Evolutionary conservation across 2,329 filamentous ascomycete species (phyloP), one percentile per base, ranked within the genome.

Genomic region (Monosporascus sp.): DNA sequence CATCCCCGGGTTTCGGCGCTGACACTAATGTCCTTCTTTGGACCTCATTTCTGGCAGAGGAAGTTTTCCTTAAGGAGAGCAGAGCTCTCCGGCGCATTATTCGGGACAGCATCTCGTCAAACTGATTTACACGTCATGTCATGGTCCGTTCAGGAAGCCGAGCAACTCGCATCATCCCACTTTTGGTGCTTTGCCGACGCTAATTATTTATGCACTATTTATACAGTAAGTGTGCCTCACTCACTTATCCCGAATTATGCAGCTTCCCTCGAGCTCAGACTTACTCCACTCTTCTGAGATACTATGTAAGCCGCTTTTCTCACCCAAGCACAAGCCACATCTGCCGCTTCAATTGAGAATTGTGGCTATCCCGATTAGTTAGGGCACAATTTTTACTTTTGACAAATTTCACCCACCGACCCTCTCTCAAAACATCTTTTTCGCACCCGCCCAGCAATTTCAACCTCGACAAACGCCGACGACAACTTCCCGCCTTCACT

Each of bases 1-100:
- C 83, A 65, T 83, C 80, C 55, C 82, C 82, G 15, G 73, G 72
- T 61, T 76, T 80, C 5, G 83, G 83, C 24, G 83, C 78, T 11
- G 80, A 72, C 51, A 81, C 74, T 52, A 81, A 66, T 58, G 77
- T 74, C 58, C 80, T 71, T 59, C 77, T 53, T 52, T 63, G 60
- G 52, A 60, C 48, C 47, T 55, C 48, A 45, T 24, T 62, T 50
- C 44, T 52, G 9, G 57, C 27, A 1, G 58, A 48, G n/a, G 38
- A 51, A 46, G 52, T 54, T 31, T 55, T 66, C 44, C 60, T 62
- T 48, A 61, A 50, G 18, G 57, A 49, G 47, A 58, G 59, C 47
- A 62, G 48, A 18, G 62, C 63, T 60, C 68, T 67, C 57, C 65
- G 62, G 49, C 64, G 62, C 50, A 65, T 52, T 64, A 65, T 58